Base-by-base conservation (phyloP, 23 red algal species). In the Pyropia yezoensis region DNA sequence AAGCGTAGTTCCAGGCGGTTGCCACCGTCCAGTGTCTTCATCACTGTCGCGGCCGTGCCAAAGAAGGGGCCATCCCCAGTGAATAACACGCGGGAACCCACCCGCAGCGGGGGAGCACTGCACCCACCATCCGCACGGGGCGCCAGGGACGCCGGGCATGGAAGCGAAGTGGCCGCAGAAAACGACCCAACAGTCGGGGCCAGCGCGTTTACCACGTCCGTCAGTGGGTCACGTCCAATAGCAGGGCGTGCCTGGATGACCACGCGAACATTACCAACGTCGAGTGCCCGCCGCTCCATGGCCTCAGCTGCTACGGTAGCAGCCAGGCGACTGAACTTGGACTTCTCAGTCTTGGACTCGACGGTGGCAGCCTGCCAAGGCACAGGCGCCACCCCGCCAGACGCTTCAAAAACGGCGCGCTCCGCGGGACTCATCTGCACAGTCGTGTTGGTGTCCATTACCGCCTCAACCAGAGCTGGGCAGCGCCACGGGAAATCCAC, bases 401-500 rank as follows among this genome's bases (percentile, higher is more conserved):
- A 18, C 53, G 20, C 53, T 6, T 18, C 20, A 22, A 16, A 1
- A 6, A 56, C 14, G 53, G n/a, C 53, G 12, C 20, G n/a, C 53
- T 18, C 53, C 13, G n/a, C 3, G 9, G 39, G 39, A 47, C 39
- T 47, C 39, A 47, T 6, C 39, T 47, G 39, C 4, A 47, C 39
- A 8, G 39, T 47, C 39, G 39, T 47, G 39, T 7, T 13, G 39
- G 39, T 8, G 39, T 47, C 39, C 39, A 47, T 47, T 8, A 47
- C 4, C 1, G 12, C 62, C 60, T 86, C 61, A 7, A 86, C 56
- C 18, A 49, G 30, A 29, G 69, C 80, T 13, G 70, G 51, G 20
- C 47, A 26, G 32, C 80, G 80, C 80, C 80, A 86, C 7, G 80
- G 80, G 33, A 69, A 86, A 19, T 71, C 80, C 57, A 69, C 73